These are phyloP conservation scores for Strobilomyces dryophilus DNA, from an alignment of 768 basidiomycete genomes.

Conservation along the genomic window DNA sequence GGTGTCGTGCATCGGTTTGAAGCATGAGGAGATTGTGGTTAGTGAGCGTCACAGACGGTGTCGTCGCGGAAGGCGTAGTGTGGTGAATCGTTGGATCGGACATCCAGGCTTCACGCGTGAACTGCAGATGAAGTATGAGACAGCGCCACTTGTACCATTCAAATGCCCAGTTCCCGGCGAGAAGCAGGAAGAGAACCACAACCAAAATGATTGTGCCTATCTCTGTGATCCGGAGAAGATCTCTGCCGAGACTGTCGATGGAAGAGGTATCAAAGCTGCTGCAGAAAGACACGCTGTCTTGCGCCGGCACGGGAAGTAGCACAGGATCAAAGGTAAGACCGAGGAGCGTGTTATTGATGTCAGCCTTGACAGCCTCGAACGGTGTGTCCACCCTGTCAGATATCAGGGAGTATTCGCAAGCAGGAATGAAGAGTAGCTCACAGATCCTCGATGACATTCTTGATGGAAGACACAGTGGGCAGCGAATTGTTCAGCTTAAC, in stretches of 20 bases:
- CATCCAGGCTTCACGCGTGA: constrained; percentile 73
- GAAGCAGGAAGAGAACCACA: constrained; percentile 64
- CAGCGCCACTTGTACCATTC: constrained; percentile 89
- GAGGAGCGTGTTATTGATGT: constrained; percentile 83
- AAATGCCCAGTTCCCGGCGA: constrained; percentile 68
- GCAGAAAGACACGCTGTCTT: constrained; percentile 73
- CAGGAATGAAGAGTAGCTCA: constrained; percentile 36
- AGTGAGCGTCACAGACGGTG: constrained; percentile 57
- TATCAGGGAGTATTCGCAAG: neutral
- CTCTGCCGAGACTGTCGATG: constrained; percentile 78
- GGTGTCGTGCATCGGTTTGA: constrained; percentile 63
- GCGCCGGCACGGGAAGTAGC: constrained; percentile 70
- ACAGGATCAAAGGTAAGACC: constrained; percentile 70
- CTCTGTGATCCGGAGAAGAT: constrained; percentile 75
- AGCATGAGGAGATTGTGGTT: constrained; percentile 81
- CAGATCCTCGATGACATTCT: constrained; percentile 63
- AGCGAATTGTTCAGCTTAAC: constrained; percentile 75
- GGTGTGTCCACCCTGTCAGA: constrained; percentile 68
- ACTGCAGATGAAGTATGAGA: constrained; percentile 59
- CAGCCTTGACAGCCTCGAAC: constrained; percentile 81
- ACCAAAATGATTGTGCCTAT: constrained; percentile 76
- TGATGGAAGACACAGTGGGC: constrained; percentile 74
- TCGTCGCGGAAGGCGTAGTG: constrained; percentile 17
- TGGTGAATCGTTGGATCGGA: constrained; percentile 64
- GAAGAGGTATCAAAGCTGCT: constrained; percentile 72